Evolutionary conservation across 2,329 filamentous ascomycete genomes (phyloP), one percentile per base, ranked within the genome.

Genomic region (Lasiodiplodia sp.): DNA sequence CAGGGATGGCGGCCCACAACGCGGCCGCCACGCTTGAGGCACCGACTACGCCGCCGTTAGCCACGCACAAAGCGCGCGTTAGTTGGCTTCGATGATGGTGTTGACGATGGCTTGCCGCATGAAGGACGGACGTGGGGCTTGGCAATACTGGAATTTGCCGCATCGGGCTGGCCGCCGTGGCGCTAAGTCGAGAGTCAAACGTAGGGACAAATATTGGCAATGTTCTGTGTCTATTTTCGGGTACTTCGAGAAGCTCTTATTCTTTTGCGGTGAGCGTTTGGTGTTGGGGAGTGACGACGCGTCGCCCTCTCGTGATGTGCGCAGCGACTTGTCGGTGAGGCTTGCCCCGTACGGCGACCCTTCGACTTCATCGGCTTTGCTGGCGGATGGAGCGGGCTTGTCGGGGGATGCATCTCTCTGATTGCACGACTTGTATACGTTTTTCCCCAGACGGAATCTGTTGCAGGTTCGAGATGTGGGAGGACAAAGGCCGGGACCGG

Each of bases 111-210:
- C 40, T 23, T 60, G 57, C 38, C 37, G 14, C 12, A 60, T 60
- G 5, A 31, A 56, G 52, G 52, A 28, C 16, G 12, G 23, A 23
- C 11, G 11, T 44, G 52, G 34, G 34, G 31, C 64, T 67, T 67
- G 64, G 64, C 64, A 67, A 67, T 67, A 67, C 38, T 67, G 38
- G 53, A 28, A 51, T 51, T 6, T 40, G 64, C 53, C 64, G 64
- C 64, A 57, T 55, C 55, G 52, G 52, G 52, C 12, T 14, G 7
- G 37, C 31, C 25, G 63, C 49, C 63, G 51, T 3, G 64, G 10
- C 64, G 64, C 64, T 67, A 67, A 67, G 64, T 67, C 55, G 28
- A 58, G 31, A n/a, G 64, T 67, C 64, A 40, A 67, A 67, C 64
- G 64, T 67, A 31, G 64, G 28, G 52, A 28, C 47, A 47, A 67